These are phyloP conservation scores for Cystofilobasidium bisporidii DNA, from an alignment of 768 basidiomycete genomes.

Conservation along the genomic window DNA sequence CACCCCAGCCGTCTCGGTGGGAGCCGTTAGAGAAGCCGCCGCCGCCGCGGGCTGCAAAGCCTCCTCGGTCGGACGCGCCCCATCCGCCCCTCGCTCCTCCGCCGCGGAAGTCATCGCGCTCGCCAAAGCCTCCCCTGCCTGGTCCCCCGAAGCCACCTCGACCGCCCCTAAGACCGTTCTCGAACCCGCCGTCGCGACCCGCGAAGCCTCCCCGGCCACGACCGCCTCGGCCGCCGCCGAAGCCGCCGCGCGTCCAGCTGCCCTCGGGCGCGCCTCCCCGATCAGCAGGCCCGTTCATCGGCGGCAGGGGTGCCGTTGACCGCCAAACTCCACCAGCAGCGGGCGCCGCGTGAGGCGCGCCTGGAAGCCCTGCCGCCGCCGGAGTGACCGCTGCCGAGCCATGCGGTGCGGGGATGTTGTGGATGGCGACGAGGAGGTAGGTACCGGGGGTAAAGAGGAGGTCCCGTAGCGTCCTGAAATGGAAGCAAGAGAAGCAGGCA, in stretches of 20 bases:
- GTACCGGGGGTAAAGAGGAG: constrained; percentile 3
- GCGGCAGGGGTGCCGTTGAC: background rate
- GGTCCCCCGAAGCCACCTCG: background rate
- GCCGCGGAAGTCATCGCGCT: background rate
- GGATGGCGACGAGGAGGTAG: constrained; percentile 2
- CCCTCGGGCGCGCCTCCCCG: background rate
- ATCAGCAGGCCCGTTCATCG: background rate
- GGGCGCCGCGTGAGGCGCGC: background rate
- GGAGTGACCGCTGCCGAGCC: too few relatives aligned
- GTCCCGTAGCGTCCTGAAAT: background rate
- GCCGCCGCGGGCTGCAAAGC: too few relatives aligned
- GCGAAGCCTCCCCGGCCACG: background rate
- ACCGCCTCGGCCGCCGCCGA: background rate
- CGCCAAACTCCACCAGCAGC: background rate
- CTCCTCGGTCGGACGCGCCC: too few relatives aligned
- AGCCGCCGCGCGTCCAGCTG: background rate
- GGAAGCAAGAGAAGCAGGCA: background rate
- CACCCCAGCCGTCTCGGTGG: too few relatives aligned
- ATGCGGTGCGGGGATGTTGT: background rate
- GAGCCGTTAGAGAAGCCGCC: too few relatives aligned
- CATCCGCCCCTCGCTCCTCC: too few relatives aligned
- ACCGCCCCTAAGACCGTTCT: background rate
- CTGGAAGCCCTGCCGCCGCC: background rate
- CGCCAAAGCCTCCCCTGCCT: background rate
- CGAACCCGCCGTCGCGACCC: background rate